These are phyloP conservation scores for Liriodendron chinense DNA, from an alignment of 164 flowering plant genomes.

Conservation along the genomic window DNA sequence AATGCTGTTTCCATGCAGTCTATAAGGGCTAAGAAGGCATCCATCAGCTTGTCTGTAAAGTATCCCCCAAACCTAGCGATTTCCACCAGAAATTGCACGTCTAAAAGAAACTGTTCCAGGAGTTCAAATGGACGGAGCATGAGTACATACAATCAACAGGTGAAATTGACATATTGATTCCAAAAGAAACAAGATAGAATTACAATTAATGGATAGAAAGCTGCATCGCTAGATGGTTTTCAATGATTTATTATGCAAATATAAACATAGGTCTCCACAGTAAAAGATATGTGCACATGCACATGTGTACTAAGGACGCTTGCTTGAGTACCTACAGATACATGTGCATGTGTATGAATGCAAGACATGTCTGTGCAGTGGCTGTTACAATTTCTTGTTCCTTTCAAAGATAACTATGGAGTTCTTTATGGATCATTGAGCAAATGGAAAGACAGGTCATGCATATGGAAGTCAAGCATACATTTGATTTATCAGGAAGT, in stretches of 20 bases:
- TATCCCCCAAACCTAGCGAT: conserved; percentile 46
- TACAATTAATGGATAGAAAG: neutral
- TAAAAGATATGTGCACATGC: too few relatives aligned
- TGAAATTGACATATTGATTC: neutral
- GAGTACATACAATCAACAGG: neutral
- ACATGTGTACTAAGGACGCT: too few relatives aligned
- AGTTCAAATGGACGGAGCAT: neutral
- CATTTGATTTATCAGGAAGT: neutral
- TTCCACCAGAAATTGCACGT: conserved; percentile 54
- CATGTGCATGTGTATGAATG: neutral
- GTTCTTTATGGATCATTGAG: neutral
- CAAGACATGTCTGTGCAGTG: neutral
- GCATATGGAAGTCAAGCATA: neutral
- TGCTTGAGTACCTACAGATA: too few relatives aligned
- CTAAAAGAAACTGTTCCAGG: conserved; percentile 45
- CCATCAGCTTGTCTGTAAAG: conserved; percentile 31
- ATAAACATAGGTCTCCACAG: too few relatives aligned
- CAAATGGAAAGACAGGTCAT: neutral
- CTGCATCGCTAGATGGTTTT: neutral
- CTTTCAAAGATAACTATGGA: neutral
- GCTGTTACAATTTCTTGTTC: neutral
- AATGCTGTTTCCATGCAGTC: conserved; percentile 35
- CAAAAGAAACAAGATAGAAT: neutral
- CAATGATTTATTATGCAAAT: neutral
- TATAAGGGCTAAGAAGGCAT: conserved; percentile 26